phyloP scores from a whole-genome alignment of 306 rosid genomes.

The Canavalia gladiata region DNA sequence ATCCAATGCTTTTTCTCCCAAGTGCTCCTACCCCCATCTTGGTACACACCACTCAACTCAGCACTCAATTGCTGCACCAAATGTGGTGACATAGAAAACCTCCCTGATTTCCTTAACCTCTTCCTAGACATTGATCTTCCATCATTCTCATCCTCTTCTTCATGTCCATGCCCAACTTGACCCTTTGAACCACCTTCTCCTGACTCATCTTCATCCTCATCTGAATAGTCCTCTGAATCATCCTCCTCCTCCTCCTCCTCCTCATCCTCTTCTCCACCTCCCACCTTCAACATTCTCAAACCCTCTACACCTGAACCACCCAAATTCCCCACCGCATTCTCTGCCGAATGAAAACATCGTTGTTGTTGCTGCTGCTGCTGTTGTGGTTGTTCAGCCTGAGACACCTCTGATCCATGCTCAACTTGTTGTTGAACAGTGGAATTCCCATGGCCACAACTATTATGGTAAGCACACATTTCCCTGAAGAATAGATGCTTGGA shows the following conservation, averaged over 20 bases:
- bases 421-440: slow-evolving; percentile 54
- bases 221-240: slow-evolving; percentile 61
- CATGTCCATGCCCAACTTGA: slow-evolving; percentile 60
- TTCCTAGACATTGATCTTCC: slow-evolving; percentile 52
- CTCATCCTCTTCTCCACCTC: slow-evolving; percentile 56
- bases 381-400: slow-evolving; percentile 28
- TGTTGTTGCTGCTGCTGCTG: slow-evolving; percentile 50
- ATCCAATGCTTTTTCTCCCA: slow-evolving; percentile 91
- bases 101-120: slow-evolving; percentile 54
- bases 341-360: slow-evolving; percentile 69
- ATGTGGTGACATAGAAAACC: slow-evolving; percentile 31
- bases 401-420: slow-evolving; percentile 55
- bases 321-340: slow-evolving; percentile 49
- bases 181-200: slow-evolving; percentile 59
- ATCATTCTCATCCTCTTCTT: slow-evolving; percentile 65
- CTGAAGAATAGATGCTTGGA: slow-evolving; percentile 93
- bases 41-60: slow-evolving; percentile 65
- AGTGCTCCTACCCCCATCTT: slow-evolving; percentile 69
- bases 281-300: slow-evolving; percentile 54
- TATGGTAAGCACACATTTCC: slow-evolving; percentile 98
- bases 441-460: slow-evolving; percentile 73
- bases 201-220: slow-evolving; percentile 68
- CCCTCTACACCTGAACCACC: slow-evolving; percentile 56
- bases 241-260: slow-evolving; percentile 56
- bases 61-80: slow-evolving; percentile 58